Percentiles rank a stretch among this genome's conserved stretches.
Evolutionary conservation across 148 eudicot genomes (phyloP).

Genomic region (Arbutus unedo): DNA sequence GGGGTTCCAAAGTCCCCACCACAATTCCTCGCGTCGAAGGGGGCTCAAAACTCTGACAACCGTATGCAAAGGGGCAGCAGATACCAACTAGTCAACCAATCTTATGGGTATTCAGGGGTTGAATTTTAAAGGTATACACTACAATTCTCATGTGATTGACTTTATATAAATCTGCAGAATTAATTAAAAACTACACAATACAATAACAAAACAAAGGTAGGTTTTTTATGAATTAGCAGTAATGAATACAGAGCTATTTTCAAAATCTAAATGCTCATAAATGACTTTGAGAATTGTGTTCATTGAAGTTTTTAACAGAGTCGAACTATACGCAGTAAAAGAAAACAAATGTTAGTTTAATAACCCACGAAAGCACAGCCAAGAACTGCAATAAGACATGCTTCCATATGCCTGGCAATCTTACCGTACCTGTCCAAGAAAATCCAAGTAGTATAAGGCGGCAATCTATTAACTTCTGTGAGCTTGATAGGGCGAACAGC

Average conservation of each 20-base stretch:
- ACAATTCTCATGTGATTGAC: not conserved
- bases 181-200: not conserved
- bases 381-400: not conserved
- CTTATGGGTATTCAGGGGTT: not conserved
- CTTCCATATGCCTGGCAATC: constrained; percentile 2
- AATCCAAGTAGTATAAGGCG: constrained; percentile 94
- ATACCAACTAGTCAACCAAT: not conserved
- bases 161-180: not conserved
- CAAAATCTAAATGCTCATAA: not conserved
- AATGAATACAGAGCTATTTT: constrained; percentile 1
- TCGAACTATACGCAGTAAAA: not conserved
- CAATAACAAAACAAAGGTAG: not conserved
- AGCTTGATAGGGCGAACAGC: constrained; percentile 81
- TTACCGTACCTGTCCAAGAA: constrained; percentile 76
- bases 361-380: constrained; percentile 2
- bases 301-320: not conserved
- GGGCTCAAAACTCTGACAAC: constrained; percentile 4
- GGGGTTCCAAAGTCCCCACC: not conserved
- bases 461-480: constrained; percentile 67
- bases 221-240: not conserved
- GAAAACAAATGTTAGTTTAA: not conserved
- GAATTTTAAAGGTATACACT: not conserved
- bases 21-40: not conserved
- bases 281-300: not conserved
- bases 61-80: not conserved